Evolutionary conservation across 768 basidiomycete genomes (phyloP).

Genomic region (Phylloporus sp.): DNA sequence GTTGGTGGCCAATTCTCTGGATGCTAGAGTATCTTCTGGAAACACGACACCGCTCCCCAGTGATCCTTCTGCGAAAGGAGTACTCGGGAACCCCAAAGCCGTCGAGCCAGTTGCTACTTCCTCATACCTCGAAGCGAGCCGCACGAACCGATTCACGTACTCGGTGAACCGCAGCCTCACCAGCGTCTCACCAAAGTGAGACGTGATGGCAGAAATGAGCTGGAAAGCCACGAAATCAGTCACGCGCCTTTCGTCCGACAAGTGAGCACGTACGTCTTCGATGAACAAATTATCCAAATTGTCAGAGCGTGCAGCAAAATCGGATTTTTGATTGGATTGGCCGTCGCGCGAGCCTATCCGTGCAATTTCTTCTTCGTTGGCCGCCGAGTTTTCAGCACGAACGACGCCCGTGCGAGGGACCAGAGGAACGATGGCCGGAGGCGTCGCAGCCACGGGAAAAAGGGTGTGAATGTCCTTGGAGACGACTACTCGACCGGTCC

Average conservation of each 20-base stretch:
- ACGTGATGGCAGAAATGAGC: slow-evolving; percentile 83
- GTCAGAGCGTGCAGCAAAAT: slow-evolving; percentile 53
- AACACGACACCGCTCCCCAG: slow-evolving; percentile 84
- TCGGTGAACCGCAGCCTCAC: slow-evolving; percentile 89
- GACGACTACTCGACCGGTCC: slow-evolving; percentile 79
- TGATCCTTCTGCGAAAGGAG: slow-evolving; percentile 39
- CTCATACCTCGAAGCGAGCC: slow-evolving; percentile 87
- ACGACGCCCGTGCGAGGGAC: slow-evolving; percentile 55
- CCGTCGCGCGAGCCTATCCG: slow-evolving; percentile 42
- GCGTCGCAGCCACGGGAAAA: slow-evolving; percentile 44
- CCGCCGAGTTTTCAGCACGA: slow-evolving; percentile 57
- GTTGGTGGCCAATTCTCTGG: slow-evolving; percentile 70
- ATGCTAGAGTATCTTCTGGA: slow-evolving; percentile 58
- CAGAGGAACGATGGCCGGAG: slow-evolving; percentile 39
- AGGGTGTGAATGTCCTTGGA: slow-evolving; percentile 74
- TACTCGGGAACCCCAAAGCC: slow-evolving; percentile 65
- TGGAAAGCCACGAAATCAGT: slow-evolving; percentile 1
- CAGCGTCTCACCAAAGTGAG: slow-evolving; percentile 85
- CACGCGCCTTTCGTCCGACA: not conserved
- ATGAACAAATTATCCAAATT: slow-evolving; percentile 81
- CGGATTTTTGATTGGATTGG: slow-evolving; percentile 49
- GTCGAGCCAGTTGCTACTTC: slow-evolving; percentile 73
- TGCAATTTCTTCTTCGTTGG: slow-evolving; percentile 69
- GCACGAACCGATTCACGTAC: slow-evolving; percentile 81
- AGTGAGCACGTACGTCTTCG: slow-evolving; percentile 68